Conservation (phyloP, 2,329 filamentous ascomycete genomes). For the Aspergillus unguis region DNA sequence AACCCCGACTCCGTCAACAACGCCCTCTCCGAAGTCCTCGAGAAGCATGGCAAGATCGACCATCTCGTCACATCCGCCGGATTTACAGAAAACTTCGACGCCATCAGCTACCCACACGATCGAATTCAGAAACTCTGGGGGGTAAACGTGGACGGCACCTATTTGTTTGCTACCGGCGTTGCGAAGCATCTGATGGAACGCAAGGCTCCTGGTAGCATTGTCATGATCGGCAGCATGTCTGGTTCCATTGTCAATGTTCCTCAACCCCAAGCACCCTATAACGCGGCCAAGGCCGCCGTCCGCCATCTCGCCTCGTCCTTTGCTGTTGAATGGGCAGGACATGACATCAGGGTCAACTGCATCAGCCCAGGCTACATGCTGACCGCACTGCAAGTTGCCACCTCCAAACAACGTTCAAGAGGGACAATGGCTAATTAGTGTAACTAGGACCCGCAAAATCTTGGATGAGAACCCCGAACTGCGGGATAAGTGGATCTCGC, state of each 20-base stretch:
- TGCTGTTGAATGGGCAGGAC: conserved; percentile 89
- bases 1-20: conserved; percentile 72
- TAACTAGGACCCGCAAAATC: conserved; percentile 78
- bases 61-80: conserved; percentile 93
- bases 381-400: conserved; percentile 72
- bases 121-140: conserved; percentile 90
- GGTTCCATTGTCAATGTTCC: conserved; percentile 92
- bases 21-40: conserved; percentile 67
- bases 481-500: conserved; percentile 82
- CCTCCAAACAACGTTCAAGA: not conserved
- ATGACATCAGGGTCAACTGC: conserved; percentile 88
- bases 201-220: conserved; percentile 75
- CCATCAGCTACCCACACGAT: conserved; percentile 84
- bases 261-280: conserved; percentile 90
- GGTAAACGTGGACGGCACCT: conserved; percentile 91
- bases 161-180: conserved; percentile 78
- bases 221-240: conserved; percentile 95
- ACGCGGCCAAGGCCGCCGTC: conserved; percentile 87
- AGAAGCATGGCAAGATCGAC: conserved; percentile 77
- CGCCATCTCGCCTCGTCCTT: conserved; percentile 82
- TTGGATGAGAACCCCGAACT: conserved; percentile 89
- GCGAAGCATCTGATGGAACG: conserved; percentile 86
- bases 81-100: conserved; percentile 94
- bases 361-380: conserved; percentile 97
- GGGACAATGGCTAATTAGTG: conserved; percentile 7